phyloP scores from a whole-genome alignment of 768 basidiomycete species.

The Lentinula lateritia region DNA sequence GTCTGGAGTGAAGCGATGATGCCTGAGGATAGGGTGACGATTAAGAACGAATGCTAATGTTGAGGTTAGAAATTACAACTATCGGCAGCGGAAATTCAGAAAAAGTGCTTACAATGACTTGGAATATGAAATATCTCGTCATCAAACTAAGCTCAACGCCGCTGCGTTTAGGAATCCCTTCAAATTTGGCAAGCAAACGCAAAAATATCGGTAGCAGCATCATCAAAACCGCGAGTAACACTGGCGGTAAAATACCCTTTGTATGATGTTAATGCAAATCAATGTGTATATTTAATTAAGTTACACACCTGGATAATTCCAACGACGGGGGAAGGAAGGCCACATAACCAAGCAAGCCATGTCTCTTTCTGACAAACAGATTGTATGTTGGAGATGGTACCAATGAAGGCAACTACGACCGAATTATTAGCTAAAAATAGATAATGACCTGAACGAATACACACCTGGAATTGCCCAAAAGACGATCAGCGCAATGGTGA shows the following conservation, averaged over 20 bases:
- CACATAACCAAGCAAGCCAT: constrained; percentile 87
- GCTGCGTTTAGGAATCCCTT: constrained; percentile 84
- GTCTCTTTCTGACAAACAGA: constrained; percentile 54
- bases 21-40: constrained; percentile 82
- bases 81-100: background rate
- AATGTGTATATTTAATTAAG: background rate
- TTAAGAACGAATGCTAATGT: constrained; percentile 83
- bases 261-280: background rate
- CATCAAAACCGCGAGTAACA: constrained; percentile 86
- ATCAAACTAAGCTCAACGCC: constrained; percentile 87
- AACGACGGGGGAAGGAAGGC: constrained; percentile 53
- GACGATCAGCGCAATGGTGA: constrained; percentile 76
- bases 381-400: constrained; percentile 76
- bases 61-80: background rate
- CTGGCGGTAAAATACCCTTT: constrained; percentile 83
- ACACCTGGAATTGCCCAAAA: constrained; percentile 85
- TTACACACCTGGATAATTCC: constrained; percentile 61
- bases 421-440: background rate
- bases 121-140: constrained; percentile 89
- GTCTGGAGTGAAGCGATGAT: constrained; percentile 65
- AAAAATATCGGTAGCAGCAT: constrained; percentile 80
- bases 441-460: background rate
- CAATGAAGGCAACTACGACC: constrained; percentile 70
- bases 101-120: constrained; percentile 67
- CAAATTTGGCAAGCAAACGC: constrained; percentile 73